Evolutionary conservation across 805 yeast species (phyloP).

Genomic region (Candida dendrica): DNA sequence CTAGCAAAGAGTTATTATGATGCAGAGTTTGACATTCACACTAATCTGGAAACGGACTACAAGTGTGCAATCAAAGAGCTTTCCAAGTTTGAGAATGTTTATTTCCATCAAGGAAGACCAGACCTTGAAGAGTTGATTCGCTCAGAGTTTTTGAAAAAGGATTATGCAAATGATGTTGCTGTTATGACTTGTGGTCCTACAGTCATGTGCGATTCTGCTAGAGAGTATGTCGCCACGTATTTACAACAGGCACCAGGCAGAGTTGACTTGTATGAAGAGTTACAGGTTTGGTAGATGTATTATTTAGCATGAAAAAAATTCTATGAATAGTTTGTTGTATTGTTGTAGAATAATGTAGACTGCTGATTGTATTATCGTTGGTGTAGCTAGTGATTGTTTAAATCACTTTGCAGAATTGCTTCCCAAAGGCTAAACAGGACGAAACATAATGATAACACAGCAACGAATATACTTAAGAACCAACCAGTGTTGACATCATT

Average conservation of each 20-base stretch:
- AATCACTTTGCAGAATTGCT: too few relatives aligned
- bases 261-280: constrained; percentile 68
- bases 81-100: neutral
- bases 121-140: constrained; percentile 30
- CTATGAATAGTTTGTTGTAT: too few relatives aligned
- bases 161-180: constrained; percentile 34
- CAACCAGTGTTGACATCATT: too few relatives aligned
- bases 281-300: constrained; percentile 74
- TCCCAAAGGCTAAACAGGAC: too few relatives aligned
- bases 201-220: constrained; percentile 28
- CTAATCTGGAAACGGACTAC: neutral
- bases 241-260: constrained; percentile 37
- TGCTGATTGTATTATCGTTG: too few relatives aligned
- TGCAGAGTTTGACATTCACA: neutral
- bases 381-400: too few relatives aligned
- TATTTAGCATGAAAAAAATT: too few relatives aligned
- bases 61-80: neutral
- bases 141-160: constrained; percentile 27
- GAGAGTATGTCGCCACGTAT: constrained; percentile 33
- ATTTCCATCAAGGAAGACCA: constrained; percentile 36
- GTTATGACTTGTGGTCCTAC: constrained; percentile 45
- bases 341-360: too few relatives aligned
- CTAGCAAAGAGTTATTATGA: neutral
- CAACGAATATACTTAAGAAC: too few relatives aligned
- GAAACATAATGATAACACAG: too few relatives aligned